Evolutionary conservation across 148 eudicot genomes (phyloP), one percentile per base, ranked within the genome.

Genomic region (Rhododendron simsii): DNA sequence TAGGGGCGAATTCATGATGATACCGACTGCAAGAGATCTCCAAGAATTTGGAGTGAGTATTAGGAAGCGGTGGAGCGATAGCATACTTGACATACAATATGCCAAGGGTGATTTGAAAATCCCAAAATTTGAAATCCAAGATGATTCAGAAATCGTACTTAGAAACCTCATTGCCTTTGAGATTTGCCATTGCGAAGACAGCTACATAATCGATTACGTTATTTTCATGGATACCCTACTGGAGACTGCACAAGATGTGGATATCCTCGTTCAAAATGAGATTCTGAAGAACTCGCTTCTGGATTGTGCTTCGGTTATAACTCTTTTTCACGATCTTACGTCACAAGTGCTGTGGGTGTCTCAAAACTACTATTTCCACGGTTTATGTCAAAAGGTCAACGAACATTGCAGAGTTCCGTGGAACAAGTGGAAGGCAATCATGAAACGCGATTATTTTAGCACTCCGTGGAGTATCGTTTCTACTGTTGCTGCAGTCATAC

Each of bases 401-500:
- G 78, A 14, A n/a, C 45, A 67, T 23, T 21, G 5, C 78, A 83
- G 26, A 23, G 78, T 30, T 12, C n/a, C 55, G 1, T 67, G 85
- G 85, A 78, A 83, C 57, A 83, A 15, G 10, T 83, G 85, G 85
- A 83, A 39, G 57, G 78, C 53, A 12, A 83, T 35, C 0, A 65
- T 45, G 7, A 39, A 33, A n/a, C 85, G 57, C 10, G 85, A 83
- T n/a, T 67, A 67, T 16, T 83, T 28, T 33, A 65, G 78, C 78
- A 63, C 77, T 21, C 85, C 78, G 12, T 83, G 85, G 85, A 44
- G 28, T 2, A 26, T 41, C 4, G 5, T 35, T 47, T 45, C 85
- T 3, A n/a, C 12, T 12, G 7, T 67, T 11, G 71, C 28, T n/a
- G 71, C 71, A 7, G 8, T 63, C 28, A 7, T 63, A 21, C 12